Percentiles rank a stretch among this genome's conserved stretches.
These are phyloP conservation scores for Gnetum montanum DNA, from an alignment of 75 land plant species.

Conservation along the genomic window DNA sequence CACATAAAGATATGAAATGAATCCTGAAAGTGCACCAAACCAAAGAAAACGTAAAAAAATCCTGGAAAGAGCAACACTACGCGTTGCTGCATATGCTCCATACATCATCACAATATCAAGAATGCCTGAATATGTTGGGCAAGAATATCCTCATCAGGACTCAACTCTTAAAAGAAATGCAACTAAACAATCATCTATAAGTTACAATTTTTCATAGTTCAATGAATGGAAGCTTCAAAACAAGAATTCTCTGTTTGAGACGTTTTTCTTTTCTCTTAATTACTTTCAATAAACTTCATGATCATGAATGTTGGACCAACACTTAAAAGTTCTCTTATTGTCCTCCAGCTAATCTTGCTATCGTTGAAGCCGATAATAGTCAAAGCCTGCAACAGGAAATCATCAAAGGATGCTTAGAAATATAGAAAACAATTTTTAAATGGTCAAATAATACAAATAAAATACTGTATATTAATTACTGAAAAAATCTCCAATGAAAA, in stretches of 20 bases:
- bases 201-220: too few relatives aligned
- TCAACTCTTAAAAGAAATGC: too few relatives aligned
- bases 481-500: too few relatives aligned
- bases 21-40: slow-evolving; percentile 38
- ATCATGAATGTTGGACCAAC: slow-evolving; percentile 84
- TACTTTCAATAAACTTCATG: slow-evolving; percentile 87
- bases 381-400: slow-evolving; percentile 69
- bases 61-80: slow-evolving; percentile 42
- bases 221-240: too few relatives aligned
- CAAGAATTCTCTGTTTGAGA: too few relatives aligned
- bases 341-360: slow-evolving; percentile 23
- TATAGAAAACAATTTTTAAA: not conserved
- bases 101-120: slow-evolving; percentile 71
- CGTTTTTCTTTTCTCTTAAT: too few relatives aligned
- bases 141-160: too few relatives aligned
- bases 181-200: too few relatives aligned
- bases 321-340: slow-evolving; percentile 59
- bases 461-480: too few relatives aligned
- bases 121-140: slow-evolving; percentile 45
- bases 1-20: slow-evolving; percentile 54
- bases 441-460: not conserved
- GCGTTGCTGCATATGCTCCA: slow-evolving; percentile 62
- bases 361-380: slow-evolving; percentile 72
- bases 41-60: slow-evolving; percentile 63
- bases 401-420: not conserved